A percentile compares a stretch with the other conserved stretches of the same genome.
Evolutionary conservation across 257 asterid species (phyloP).

Genomic region (Primulina eburnea): DNA sequence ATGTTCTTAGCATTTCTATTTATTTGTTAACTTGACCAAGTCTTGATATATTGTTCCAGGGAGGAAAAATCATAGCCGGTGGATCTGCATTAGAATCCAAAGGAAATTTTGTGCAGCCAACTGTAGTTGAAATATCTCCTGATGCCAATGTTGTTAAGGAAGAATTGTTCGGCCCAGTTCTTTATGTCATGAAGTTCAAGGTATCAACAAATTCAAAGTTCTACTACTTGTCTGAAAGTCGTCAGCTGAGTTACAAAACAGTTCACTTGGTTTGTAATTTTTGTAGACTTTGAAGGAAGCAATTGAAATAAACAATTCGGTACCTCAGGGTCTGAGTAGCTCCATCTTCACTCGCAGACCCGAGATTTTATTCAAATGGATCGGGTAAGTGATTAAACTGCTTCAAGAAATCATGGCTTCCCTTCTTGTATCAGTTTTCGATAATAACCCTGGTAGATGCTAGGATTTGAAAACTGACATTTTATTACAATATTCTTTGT

Average conservation of each 20-base stretch:
- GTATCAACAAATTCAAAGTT: slow-evolving; percentile 28
- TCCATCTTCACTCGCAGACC: slow-evolving; percentile 91
- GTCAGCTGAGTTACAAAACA: slow-evolving; percentile 10
- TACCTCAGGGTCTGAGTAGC: slow-evolving; percentile 98
- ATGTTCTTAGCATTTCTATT: background rate
- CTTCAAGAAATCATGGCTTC: background rate
- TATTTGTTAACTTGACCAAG: background rate
- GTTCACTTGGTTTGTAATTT: slow-evolving; percentile 10
- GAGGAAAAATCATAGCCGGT: slow-evolving; percentile 79
- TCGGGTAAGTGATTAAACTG: slow-evolving; percentile 60
- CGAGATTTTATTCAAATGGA: slow-evolving; percentile 85
- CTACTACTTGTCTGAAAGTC: background rate
- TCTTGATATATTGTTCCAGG: slow-evolving; percentile 45
- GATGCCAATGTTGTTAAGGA: slow-evolving; percentile 75
- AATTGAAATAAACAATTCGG: slow-evolving; percentile 84
- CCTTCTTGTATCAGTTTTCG: no score
- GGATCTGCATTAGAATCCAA: slow-evolving; percentile 65
- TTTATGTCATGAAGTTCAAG: slow-evolving; percentile 91
- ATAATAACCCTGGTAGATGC: background rate
- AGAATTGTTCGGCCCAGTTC: slow-evolving; percentile 97
- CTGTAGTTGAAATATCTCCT: slow-evolving; percentile 79
- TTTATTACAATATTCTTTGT: background rate
- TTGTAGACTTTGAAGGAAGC: slow-evolving; percentile 90
- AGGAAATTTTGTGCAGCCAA: slow-evolving; percentile 93
- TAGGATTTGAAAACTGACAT: background rate